These are phyloP conservation scores for Euptelea pleiosperma DNA, from an alignment of 164 flowering plant species.

Conservation along the genomic window DNA sequence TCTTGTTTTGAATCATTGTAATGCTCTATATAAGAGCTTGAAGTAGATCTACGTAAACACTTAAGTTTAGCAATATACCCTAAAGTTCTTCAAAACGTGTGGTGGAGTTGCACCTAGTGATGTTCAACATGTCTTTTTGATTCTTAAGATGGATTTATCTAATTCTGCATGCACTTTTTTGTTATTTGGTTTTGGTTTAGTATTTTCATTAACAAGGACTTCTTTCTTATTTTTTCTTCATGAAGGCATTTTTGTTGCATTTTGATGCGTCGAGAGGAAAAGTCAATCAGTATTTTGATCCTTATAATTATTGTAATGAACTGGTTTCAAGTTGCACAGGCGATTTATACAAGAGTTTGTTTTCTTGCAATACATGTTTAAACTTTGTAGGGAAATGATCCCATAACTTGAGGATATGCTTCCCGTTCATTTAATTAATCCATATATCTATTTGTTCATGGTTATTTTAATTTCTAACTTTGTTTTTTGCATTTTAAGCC, in stretches of 20 bases:
- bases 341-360: conserved; percentile 10
- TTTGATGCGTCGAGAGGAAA: conserved; percentile 96
- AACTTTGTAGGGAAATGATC: neutral
- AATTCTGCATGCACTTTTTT: neutral
- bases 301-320: conserved; percentile 94
- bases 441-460: neutral
- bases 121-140: neutral
- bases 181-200: neutral
- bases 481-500: conserved; percentile 52
- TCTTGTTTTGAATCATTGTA: no score
- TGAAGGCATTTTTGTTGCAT: conserved; percentile 92
- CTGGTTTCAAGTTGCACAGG: conserved; percentile 99
- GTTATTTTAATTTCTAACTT: neutral
- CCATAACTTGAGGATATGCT: neutral
- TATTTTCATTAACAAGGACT: conserved; percentile 1
- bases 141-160: neutral
- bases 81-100: no score
- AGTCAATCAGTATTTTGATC: conserved; percentile 57
- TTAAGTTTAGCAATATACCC: no score
- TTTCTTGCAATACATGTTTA: neutral
- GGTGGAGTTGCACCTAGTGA: neutral
- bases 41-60: no score
- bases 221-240: conserved; percentile 6
- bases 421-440: neutral
- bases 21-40: no score